Percentiles rank a stretch among this genome's conserved stretches.
These are phyloP conservation scores for Penicillium sp. DNA, from an alignment of 2,329 filamentous ascomycete genomes.

Conservation along the genomic window DNA sequence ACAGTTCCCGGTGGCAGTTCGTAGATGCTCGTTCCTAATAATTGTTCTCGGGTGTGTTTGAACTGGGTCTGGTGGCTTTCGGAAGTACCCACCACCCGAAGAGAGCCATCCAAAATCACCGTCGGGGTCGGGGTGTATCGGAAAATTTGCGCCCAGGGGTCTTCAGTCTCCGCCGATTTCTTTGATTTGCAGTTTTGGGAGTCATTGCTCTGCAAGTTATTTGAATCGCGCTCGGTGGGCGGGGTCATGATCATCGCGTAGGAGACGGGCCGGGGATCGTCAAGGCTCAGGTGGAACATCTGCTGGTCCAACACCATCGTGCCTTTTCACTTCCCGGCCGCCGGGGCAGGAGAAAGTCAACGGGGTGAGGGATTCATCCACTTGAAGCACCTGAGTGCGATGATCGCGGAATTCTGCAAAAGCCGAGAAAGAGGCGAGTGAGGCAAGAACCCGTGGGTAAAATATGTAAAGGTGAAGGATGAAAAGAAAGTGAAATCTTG, in stretches of 20 bases:
- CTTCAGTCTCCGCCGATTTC: neutral
- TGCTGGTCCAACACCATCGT: slow-evolving; percentile 23
- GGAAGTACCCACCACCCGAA: slow-evolving; percentile 45
- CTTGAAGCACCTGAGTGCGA: neutral
- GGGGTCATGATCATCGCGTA: slow-evolving; percentile 24
- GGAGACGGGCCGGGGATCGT: slow-evolving; percentile 19
- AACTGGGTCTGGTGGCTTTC: slow-evolving; percentile 43
- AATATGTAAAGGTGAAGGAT: too few species aligned
- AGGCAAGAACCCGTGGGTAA: too few species aligned
- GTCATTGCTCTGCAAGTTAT: neutral
- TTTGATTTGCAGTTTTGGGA: neutral
- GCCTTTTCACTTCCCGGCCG: slow-evolving; percentile 2
- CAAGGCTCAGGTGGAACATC: slow-evolving; percentile 24
- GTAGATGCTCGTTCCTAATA: slow-evolving; percentile 40
- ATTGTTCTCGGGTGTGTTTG: slow-evolving; percentile 31
- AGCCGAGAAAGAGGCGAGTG: neutral
- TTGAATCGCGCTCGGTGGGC: slow-evolving; percentile 21
- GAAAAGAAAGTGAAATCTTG: neutral
- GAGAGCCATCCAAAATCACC: slow-evolving; percentile 37
- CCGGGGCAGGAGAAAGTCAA: slow-evolving; percentile 3
- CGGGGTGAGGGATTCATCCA: neutral
- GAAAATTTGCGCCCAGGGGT: slow-evolving; percentile 26
- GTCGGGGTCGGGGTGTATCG: slow-evolving; percentile 38
- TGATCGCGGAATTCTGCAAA: neutral
- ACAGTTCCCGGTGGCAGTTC: slow-evolving; percentile 37